phyloP scores from a whole-genome alignment of 805 yeast species.

The Teunomyces funiuensis region DNA sequence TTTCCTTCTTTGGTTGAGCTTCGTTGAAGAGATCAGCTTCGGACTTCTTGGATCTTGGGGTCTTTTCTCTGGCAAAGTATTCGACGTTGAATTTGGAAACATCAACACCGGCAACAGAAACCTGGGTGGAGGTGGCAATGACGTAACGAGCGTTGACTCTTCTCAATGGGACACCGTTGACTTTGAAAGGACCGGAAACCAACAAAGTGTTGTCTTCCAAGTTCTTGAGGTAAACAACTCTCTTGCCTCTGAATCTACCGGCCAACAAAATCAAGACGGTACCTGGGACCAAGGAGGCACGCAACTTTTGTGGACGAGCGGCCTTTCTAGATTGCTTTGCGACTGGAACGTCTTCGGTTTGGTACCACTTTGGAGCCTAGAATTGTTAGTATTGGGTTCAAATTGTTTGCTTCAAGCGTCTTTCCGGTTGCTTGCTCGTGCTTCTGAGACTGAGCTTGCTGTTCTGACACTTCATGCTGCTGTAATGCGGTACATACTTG shows the following conservation, averaged over 20 bases:
- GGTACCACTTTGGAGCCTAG: constrained; percentile 89
- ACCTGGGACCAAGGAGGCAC: constrained; percentile 96
- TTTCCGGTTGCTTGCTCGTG: neutral
- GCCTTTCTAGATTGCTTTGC: constrained; percentile 89
- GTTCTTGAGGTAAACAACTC: constrained; percentile 96
- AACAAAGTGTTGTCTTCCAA: constrained; percentile 97
- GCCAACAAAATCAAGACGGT: constrained; percentile 96
- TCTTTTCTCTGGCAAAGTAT: constrained; percentile 95
- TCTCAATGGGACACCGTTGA: constrained; percentile 99
- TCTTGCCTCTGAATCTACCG: constrained; percentile 99
- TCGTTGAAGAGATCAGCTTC: constrained; percentile 91
- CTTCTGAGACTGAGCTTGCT: neutral
- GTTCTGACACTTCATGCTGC: neutral
- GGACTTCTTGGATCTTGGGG: constrained; percentile 76
- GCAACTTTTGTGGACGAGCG: constrained; percentile 89
- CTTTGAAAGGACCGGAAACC: constrained; percentile 98
- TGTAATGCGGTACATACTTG: constrained; percentile 12
- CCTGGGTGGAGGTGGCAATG: constrained; percentile 95
- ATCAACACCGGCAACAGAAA: constrained; percentile 75
- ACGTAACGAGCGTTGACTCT: constrained; percentile 98
- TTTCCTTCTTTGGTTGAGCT: constrained; percentile 73
- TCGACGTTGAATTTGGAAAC: constrained; percentile 89
- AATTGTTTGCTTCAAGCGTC: neutral
- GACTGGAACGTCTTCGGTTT: constrained; percentile 86
- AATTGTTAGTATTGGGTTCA: constrained; percentile 20